Base-by-base conservation (phyloP, 2,329 filamentous ascomycete species). In the Pseudogymnoascus sp. region DNA sequence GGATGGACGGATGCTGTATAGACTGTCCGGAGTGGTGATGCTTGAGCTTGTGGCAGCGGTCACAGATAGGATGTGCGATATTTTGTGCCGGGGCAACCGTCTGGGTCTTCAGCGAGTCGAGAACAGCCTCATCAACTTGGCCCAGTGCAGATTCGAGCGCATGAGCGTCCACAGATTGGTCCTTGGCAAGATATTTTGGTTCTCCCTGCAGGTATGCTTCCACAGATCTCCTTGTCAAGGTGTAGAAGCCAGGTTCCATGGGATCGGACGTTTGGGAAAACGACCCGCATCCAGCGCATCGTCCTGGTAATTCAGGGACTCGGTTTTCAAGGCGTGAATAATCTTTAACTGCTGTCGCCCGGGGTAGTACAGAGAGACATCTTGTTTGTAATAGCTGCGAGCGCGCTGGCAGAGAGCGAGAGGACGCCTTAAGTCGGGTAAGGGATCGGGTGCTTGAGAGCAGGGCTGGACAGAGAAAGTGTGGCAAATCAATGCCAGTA, bases 1-100 rank as follows among this genome's bases (percentile, higher is more conserved):
- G 83, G 66, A 97, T 82, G 0, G 87, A 88, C 0, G 94, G 94
- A 71, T 96, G 91, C 62, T 84, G 82, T 68, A 95, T 93, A 5
- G 90, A 81, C 14, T 83, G 77, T 6, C 88, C 90, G 14, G 81
- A 78, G 64, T 85, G 84, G 72, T 97, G 88, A 73, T 97, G 87
- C 21, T 88, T 74, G 26, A 99, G 80, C 35, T 86, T 81, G 73
- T 97, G 92, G 70, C 94, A 99, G 70, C 94, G 85, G 68, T 94
- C 89, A 76, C 94, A 99, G 6, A 96, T 75, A 1, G 89, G 89
- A 2, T 76, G 69, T 62, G 77, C 77, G 43, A 67, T 65, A 8
- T 33, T 58, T 29, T 29, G 39, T 29, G 39, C 14, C 21, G 65
- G 45, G 31, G 68, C 67, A 26, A 62, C 12, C 8, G 35, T 14